A percentile compares a stretch with the other conserved stretches of the same genome.
These are phyloP conservation scores for Cladosporium oxysporum DNA, from an alignment of 2,329 filamentous ascomycete species.

Conservation along the genomic window DNA sequence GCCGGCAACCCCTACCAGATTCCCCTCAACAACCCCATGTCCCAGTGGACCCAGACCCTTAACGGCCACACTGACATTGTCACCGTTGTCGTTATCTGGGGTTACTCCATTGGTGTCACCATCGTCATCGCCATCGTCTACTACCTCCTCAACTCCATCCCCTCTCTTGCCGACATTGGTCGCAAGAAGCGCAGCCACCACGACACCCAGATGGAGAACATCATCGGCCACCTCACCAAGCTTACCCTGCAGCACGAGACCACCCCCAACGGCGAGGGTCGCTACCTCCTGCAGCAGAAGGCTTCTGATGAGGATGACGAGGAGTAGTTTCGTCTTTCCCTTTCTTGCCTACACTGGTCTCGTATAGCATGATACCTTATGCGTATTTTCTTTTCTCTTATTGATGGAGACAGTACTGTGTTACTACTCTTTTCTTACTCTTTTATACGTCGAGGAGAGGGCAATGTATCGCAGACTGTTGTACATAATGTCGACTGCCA, in stretches of 20 bases:
- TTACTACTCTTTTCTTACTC: constrained; percentile 20
- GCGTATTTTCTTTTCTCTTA: constrained; percentile 19
- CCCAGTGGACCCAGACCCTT: constrained; percentile 37
- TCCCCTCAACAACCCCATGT: constrained; percentile 45
- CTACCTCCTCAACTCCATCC: constrained; percentile 61
- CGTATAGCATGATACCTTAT: constrained; percentile 23
- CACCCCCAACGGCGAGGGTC: constrained; percentile 48
- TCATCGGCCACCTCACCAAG: constrained; percentile 65
- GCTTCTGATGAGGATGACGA: constrained; percentile 51
- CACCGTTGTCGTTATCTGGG: constrained; percentile 66
- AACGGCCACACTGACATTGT: constrained; percentile 61
- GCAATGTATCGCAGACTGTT: constrained; percentile 17
- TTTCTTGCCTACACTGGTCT: constrained; percentile 16
- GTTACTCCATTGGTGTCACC: constrained; percentile 66
- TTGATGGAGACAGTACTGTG: constrained; percentile 20
- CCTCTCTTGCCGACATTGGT: constrained; percentile 62
- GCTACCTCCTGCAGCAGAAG: constrained; percentile 49
- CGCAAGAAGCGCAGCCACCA: constrained; percentile 62
- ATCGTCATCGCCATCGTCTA: constrained; percentile 68
- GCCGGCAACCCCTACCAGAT: constrained; percentile 51
- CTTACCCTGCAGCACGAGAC: constrained; percentile 61
- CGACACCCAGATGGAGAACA: constrained; percentile 67
- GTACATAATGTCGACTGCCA: constrained; percentile 19
- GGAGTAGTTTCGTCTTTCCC: constrained; percentile 38
- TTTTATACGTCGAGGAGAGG: constrained; percentile 5